Conservation (phyloP, 2,329 filamentous ascomycete genomes). For the Aspergillus fumigatiaffinis region DNA sequence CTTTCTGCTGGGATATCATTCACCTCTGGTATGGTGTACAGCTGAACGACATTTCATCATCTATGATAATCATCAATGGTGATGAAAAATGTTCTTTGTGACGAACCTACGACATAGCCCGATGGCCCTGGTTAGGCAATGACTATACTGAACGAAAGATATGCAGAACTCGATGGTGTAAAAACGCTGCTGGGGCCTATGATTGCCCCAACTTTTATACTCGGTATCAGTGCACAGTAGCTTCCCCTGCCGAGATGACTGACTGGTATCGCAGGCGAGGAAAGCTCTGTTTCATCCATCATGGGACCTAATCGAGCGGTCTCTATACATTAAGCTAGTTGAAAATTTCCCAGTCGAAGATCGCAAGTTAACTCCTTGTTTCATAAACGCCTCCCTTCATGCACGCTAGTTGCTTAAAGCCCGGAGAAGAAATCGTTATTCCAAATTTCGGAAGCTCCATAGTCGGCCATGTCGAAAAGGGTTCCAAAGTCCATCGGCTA, state of each 20-base stretch:
- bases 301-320: not conserved
- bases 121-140: not conserved
- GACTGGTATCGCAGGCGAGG: not conserved
- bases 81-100: not conserved
- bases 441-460: constrained; percentile 24
- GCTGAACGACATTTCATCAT: not conserved
- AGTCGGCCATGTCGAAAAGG: constrained; percentile 27
- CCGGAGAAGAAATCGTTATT: constrained; percentile 21
- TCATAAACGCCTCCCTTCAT: not conserved
- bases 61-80: not conserved
- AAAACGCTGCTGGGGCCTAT: not conserved
- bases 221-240: not conserved
- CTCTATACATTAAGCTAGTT: not conserved
- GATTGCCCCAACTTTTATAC: not conserved
- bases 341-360: not conserved
- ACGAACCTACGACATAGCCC: not conserved
- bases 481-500: constrained; percentile 29
- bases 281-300: not conserved
- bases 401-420: not conserved
- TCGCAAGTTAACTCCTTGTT: not conserved
- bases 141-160: not conserved
- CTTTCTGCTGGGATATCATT: not conserved
- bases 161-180: not conserved
- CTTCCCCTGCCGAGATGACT: not conserved
- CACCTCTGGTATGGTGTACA: not conserved